Base-by-base conservation (phyloP, 352 stramenopile species). In the Paralagenidium karlingii region DNA sequence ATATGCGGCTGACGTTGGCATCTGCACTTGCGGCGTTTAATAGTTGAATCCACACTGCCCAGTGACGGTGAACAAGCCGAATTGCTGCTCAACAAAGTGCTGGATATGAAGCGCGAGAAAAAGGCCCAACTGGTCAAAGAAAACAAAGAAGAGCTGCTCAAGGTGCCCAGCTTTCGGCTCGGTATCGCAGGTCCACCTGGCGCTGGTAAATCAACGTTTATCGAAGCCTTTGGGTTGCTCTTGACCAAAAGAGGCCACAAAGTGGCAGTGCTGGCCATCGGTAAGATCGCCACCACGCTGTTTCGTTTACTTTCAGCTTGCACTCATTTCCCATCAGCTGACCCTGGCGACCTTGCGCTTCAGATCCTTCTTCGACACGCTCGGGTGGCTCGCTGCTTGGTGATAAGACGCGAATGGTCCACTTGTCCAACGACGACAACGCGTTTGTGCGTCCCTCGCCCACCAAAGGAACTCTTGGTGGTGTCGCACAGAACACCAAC, bases 181-280 rank as follows among this genome's bases (percentile, higher is more conserved):
- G 88, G 88, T 18, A 95, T 97, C 38, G 83, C 81, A 2, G 89
- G 88, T 0, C 84, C 88, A 15, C 89, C 88, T 2, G 88, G 90
- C n/a, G 92, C 87, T n/a, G 95, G 95, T 42, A 99, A 99, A 51
- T 95, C 71, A 27, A 97, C 87, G 9, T 96, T 99, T 42, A 97
- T 98, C 49, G 95, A 99, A 60, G 76, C 71, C n/a, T 63, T 99
- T 15, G 92, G 91, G 3, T 68, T 77, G 34, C 71, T 88, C 37
- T 63, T 98, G 28, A 80, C 94, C 8, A 60, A 63, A 7, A 59
- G 76, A 24, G 60, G 65, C 16, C 78, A 86, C 50, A 90, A 91
- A 47, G 66, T 98, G 5, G 94, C 94, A 0, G 94, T 98, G 12
- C 65, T 99, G 34, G 92, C 89, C 30, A 94, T 98, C 47, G 64